phyloP scores from a whole-genome alignment of 257 asterid species.

The Paraleonurus japonicus region DNA sequence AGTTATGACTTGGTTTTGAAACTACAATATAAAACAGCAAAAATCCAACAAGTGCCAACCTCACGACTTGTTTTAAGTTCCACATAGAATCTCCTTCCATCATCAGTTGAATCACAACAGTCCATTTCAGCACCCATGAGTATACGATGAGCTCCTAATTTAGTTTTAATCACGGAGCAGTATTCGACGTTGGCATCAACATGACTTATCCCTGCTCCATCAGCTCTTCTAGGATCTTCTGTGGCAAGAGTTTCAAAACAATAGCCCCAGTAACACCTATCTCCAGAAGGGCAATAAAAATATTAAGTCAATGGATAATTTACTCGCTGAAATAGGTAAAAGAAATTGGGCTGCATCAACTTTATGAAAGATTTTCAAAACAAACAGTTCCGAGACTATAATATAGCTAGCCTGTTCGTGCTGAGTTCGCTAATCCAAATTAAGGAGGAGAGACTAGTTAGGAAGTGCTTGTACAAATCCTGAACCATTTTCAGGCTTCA shows the following conservation, averaged over 20 bases:
- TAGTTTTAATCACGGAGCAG: slow-evolving; percentile 87
- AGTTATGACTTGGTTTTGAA: slow-evolving; percentile 14
- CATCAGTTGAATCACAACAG: slow-evolving; percentile 96
- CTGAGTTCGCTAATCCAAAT: neutral
- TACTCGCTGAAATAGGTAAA: slow-evolving; percentile 2
- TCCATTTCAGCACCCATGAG: slow-evolving; percentile 99
- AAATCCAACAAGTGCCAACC: slow-evolving; percentile 61
- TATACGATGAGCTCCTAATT: slow-evolving; percentile 94
- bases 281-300: neutral
- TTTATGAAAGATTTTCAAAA: neutral
- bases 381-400: neutral
- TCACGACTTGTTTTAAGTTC: slow-evolving; percentile 94
- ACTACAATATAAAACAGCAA: neutral
- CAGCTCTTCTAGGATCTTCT: slow-evolving; percentile 86
- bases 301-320: neutral
- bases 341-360: neutral
- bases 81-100: slow-evolving; percentile 88
- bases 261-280: slow-evolving; percentile 94
- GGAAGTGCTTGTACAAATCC: too few relatives aligned
- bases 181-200: slow-evolving; percentile 92
- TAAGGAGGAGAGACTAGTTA: neutral
- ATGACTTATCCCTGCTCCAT: slow-evolving; percentile 84
- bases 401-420: neutral
- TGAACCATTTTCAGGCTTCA: too few relatives aligned
- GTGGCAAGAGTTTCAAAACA: slow-evolving; percentile 95